phyloP scores from a whole-genome alignment of 2,329 filamentous ascomycete species.

The Trichoderma citrinoviride region DNA sequence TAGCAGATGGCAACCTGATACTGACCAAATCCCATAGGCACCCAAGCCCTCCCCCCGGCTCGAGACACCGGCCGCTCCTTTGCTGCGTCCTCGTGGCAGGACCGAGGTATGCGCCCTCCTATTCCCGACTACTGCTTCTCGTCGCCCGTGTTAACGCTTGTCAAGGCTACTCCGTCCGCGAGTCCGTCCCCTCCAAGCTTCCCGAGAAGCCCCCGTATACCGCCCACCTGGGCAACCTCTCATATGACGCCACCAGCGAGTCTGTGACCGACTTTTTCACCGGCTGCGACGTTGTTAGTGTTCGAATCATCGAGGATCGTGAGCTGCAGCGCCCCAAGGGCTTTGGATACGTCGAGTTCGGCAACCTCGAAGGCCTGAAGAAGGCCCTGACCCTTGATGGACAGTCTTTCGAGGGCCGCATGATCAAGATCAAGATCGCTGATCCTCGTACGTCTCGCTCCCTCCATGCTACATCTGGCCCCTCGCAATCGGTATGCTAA shows the following conservation, averaged over 20 bases:
- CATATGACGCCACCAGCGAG: slow-evolving; percentile 84
- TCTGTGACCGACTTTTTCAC: slow-evolving; percentile 84
- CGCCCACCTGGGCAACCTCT: slow-evolving; percentile 92
- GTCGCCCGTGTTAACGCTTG: slow-evolving; percentile 25
- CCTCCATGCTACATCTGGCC: background rate
- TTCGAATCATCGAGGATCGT: slow-evolving; percentile 96
- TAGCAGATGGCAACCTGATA: background rate
- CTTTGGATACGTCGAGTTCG: slow-evolving; percentile 97
- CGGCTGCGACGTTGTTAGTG: slow-evolving; percentile 80
- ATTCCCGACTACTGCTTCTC: background rate
- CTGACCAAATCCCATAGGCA: slow-evolving; percentile 43
- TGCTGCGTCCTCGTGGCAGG: slow-evolving; percentile 41
- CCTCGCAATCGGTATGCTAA: background rate
- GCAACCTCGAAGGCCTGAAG: slow-evolving; percentile 81
- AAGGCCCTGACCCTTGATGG: slow-evolving; percentile 83
- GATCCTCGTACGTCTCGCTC: slow-evolving; percentile 78
- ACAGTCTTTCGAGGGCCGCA: slow-evolving; percentile 78
- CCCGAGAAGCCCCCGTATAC: slow-evolving; percentile 93
- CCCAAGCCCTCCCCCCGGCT: slow-evolving; percentile 52
- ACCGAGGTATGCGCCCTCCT: slow-evolving; percentile 39
- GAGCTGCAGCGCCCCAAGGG: slow-evolving; percentile 92
- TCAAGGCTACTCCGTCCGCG: slow-evolving; percentile 60
- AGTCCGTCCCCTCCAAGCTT: slow-evolving; percentile 69
- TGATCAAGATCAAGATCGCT: slow-evolving; percentile 90
- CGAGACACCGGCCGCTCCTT: slow-evolving; percentile 44